Base-by-base conservation (phyloP, 2,329 filamentous ascomycete species). In the Arthrobotrys entomopaga region DNA sequence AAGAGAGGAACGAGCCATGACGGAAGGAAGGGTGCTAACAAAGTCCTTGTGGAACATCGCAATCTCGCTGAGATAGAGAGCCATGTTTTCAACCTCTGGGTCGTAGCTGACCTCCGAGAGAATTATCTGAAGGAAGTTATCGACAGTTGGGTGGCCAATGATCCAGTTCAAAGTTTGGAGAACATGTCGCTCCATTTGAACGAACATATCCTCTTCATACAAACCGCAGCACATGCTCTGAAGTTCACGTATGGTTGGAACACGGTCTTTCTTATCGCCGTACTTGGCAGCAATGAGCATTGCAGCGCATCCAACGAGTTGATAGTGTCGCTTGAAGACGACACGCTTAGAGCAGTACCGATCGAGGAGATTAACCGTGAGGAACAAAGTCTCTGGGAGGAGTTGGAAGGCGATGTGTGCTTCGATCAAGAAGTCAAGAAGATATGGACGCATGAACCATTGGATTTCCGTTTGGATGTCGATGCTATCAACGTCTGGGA, bases 141-240 rank as follows among this genome's bases (percentile, higher is more conserved):
- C 94, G 77, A 97, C 91, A 26, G 95, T 98, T 0, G 95, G 93
- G 83, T 98, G 94, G 65, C 95, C 95, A 78, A 99, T 91, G 78
- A 90, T 89, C 95, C 95, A 99, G 81, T 96, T 92, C 72, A 99
- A 87, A 0, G 95, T 99, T 83, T 97, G 96, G 79, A 99, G 87
- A 42, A 99, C 94, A 82, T 99, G 95, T 93, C 96, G 98, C 84
- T 99, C 95, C 95, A 99, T 99, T 83, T 99, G 95, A 10, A 93
- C 94, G 84, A 99, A 99, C 95, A 99, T 99, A 84, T 97, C 94
- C 57, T 97, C 93, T 80, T 99, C 95, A 83, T 99, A 99, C 43
- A 98, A 87, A 42, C 91, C 93, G 83, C 95, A 98, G 87, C 95
- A 99, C 95, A 99, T 98, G 78, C 94, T 96, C 86, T 97, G 97